A percentile compares a stretch with the other conserved stretches of the same genome.
Conservation (phyloP, 176 grass and related monocot species). For the Phoenix dactylifera region DNA sequence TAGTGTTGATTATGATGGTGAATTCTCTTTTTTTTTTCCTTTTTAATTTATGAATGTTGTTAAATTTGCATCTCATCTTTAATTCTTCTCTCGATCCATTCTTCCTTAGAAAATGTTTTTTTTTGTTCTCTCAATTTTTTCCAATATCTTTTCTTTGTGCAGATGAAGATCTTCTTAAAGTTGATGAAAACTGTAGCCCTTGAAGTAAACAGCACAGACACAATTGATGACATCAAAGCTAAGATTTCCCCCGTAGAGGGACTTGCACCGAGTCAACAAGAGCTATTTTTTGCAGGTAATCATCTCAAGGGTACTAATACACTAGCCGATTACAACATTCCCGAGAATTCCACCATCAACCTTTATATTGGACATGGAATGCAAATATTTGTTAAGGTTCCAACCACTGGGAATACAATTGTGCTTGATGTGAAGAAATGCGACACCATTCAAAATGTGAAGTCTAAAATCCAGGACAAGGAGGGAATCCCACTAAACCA, state of each 20-base stretch:
- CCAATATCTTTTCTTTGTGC: neutral
- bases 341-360: conserved; percentile 13
- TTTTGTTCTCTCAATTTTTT: too few relatives aligned
- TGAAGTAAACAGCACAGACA: neutral
- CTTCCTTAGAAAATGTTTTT: too few relatives aligned
- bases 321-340: conserved; percentile 7
- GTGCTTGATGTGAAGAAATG: conserved; percentile 13
- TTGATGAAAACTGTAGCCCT: conserved; percentile 1
- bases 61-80: too few relatives aligned
- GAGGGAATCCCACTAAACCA: conserved; percentile 7
- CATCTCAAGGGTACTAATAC: neutral
- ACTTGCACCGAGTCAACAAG: neutral
- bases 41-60: too few relatives aligned
- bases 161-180: neutral
- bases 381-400: conserved; percentile 6
- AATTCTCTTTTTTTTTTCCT: too few relatives aligned
- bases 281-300: conserved; percentile 2
- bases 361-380: conserved; percentile 21
- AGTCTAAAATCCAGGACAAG: conserved; percentile 8
- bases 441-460: conserved; percentile 7
- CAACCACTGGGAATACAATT: neutral
- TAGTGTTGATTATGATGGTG: too few relatives aligned
- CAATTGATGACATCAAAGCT: conserved; percentile 13
- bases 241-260: neutral
- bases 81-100: too few relatives aligned